These are phyloP conservation scores for Geosmithia putterillii DNA, from an alignment of 2,329 filamentous ascomycete species.

Conservation along the genomic window DNA sequence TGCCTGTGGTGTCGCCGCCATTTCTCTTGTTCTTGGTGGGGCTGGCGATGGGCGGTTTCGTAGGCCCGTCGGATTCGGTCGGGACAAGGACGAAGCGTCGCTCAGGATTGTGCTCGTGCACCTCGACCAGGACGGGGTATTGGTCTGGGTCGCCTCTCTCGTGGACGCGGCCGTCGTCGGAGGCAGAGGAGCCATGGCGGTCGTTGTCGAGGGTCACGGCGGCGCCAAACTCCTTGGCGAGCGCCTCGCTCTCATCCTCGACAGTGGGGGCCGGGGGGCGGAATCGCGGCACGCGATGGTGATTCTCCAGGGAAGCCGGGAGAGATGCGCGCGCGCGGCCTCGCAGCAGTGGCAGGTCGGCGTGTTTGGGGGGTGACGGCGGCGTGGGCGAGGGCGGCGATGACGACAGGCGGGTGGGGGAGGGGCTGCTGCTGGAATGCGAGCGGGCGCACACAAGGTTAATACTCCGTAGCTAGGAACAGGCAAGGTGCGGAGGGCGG, in stretches of 20 bases:
- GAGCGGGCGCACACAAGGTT: neutral
- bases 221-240: conserved; percentile 45
- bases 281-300: neutral
- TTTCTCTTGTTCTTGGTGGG: no score
- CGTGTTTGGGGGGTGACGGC: conserved; percentile 1
- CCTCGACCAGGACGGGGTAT: conserved; percentile 51
- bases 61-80: conserved; percentile 8
- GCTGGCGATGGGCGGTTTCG: neutral
- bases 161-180: conserved; percentile 36
- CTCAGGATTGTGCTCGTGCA: conserved; percentile 47
- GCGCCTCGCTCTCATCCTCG: conserved; percentile 54
- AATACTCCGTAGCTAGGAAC: neutral
- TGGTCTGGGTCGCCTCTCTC: conserved; percentile 57
- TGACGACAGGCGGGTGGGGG: neutral
- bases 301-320: neutral
- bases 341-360: neutral
- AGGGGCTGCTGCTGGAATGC: neutral
- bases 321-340: neutral
- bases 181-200: no score
- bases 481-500: neutral
- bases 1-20: no score
- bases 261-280: conserved; percentile 47
- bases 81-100: conserved; percentile 51
- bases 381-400: neutral
- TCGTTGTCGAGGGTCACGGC: conserved; percentile 17